These are phyloP conservation scores for Cutaneotrichosporon daszewskae DNA, from an alignment of 1,284 basidiomycete genomes.

Conservation along the genomic window DNA sequence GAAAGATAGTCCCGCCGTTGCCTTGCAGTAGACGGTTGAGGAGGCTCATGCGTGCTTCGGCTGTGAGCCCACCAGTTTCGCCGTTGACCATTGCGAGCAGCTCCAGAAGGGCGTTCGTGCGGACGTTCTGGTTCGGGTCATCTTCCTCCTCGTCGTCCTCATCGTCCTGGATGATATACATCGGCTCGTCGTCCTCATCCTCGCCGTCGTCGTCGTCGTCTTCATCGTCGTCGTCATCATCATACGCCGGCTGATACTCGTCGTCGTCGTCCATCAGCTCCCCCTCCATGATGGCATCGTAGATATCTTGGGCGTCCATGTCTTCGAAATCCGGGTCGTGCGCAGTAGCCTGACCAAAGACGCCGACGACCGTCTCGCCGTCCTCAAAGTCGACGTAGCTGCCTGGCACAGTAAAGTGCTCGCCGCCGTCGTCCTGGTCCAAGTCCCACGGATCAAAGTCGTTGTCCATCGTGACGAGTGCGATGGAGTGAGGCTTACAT, in stretches of 20 bases:
- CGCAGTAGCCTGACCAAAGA: no score
- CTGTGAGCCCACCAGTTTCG: neutral
- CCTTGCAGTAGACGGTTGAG: constrained; percentile 27
- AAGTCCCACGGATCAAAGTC: no score
- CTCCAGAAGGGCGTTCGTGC: constrained; percentile 12
- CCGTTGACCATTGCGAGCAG: constrained; percentile 22
- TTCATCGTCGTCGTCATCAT: constrained; percentile 21
- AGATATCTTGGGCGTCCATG: constrained; percentile 9
- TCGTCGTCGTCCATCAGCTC: constrained; percentile 20
- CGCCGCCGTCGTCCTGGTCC: no score
- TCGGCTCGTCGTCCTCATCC: constrained; percentile 11
- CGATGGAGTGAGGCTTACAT: no score
- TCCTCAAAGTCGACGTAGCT: constrained; percentile 18
- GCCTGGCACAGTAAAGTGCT: no score
- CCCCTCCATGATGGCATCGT: constrained; percentile 18
- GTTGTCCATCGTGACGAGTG: no score
- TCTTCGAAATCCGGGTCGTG: constrained; percentile 21
- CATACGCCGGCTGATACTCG: constrained; percentile 20
- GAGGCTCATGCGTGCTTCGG: constrained; percentile 14
- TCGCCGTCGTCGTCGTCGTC: constrained; percentile 24
- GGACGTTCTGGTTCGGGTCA: neutral
- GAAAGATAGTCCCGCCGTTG: neutral
- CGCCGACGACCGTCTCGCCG: no score
- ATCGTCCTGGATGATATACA: constrained; percentile 9
- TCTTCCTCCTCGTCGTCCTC: constrained; percentile 13